Base-by-base conservation (phyloP, 2,329 filamentous ascomycete species). In the Magnaporthales sp. region DNA sequence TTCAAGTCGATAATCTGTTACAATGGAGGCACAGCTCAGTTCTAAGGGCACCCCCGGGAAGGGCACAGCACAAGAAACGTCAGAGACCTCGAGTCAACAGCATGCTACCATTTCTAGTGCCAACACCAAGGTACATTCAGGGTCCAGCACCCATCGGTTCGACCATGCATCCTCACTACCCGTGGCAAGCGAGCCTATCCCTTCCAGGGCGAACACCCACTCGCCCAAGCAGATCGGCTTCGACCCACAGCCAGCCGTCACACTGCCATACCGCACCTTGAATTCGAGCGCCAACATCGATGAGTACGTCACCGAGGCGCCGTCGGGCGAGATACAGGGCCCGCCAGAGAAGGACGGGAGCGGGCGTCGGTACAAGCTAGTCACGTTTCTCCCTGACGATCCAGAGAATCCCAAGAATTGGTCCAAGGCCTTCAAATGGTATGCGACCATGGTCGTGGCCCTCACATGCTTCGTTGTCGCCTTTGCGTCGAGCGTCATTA, bases 321-420 rank as follows among this genome's bases (percentile, higher is more conserved):
- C 78, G 4, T 73, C 76, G 7, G 87, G 87, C 22, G 80, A 85
- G 67, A 86, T 89, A 62, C 75, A 82, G 46, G 71, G 71, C 19
- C 71, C 71, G 24, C 31, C 32, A 3, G 22, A 19, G 63, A 27
- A 27, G 6, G 60, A 65, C 0, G 72, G 71, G 61, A 69, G 72
- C 24, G 67, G 69, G 46, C 71, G 73, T 13, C 73, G 72, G 13
- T 84, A 84, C 75, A 79, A 79, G 70, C 86, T 90, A 3, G 84
- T 89, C 63, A 80, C 80, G 0, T 96, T 95, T 73, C 84, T 82
- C 4, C 83, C 88, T 2, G 80, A 87, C 67, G 91, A 95, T 74
- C 84, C 86, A 0, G 90, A 89, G 70, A 94, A 94, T 73, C 91
- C 92, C 0, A 94, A 94, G 82, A 95, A 94, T 76, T 95, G 91